Conservation (phyloP, 2,329 filamentous ascomycete species). For the Mycocentrospora acerina region DNA sequence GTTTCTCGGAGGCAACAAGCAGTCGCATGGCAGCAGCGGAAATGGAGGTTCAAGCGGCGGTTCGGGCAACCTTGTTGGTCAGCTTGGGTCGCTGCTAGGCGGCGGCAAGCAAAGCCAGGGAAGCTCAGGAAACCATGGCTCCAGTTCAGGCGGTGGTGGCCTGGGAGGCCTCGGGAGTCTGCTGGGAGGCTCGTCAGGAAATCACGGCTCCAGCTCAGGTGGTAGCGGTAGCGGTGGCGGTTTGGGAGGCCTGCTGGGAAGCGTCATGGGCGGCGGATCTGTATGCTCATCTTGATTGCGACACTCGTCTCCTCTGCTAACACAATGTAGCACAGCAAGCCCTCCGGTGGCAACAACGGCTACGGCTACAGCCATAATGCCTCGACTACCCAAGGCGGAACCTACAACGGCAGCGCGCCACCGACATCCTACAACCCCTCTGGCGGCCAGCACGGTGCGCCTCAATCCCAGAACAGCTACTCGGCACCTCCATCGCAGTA, state of each 20-base stretch:
- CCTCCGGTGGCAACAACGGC: conserved; percentile 42
- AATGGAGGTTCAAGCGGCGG: conserved; percentile 38
- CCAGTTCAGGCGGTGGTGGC: conserved; percentile 12
- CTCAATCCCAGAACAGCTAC: conserved; percentile 22
- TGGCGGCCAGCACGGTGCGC: conserved; percentile 22
- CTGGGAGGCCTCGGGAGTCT: conserved; percentile 26
- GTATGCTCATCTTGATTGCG: conserved; percentile 22
- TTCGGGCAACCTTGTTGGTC: conserved; percentile 51
- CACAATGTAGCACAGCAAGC: conserved; percentile 32
- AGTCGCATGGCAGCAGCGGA: conserved; percentile 31
- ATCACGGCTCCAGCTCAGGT: background rate
- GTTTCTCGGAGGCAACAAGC: conserved; percentile 43
- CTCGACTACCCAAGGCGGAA: conserved; percentile 50
- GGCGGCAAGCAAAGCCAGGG: conserved; percentile 39
- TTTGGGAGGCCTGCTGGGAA: conserved; percentile 34
- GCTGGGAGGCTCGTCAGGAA: conserved; percentile 4
- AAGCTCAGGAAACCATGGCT: conserved; percentile 43
- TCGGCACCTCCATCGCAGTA: conserved; percentile 20
- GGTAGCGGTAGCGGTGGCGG: conserved; percentile 15
- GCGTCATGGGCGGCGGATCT: conserved; percentile 39
- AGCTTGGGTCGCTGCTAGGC: conserved; percentile 51
- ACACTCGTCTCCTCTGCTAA: conserved; percentile 6
- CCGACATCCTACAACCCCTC: conserved; percentile 60
- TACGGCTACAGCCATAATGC: conserved; percentile 61
- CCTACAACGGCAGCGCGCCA: conserved; percentile 65